Base-by-base conservation (phyloP, 805 yeast genomes). In the Osmozyma mogii region DNA sequence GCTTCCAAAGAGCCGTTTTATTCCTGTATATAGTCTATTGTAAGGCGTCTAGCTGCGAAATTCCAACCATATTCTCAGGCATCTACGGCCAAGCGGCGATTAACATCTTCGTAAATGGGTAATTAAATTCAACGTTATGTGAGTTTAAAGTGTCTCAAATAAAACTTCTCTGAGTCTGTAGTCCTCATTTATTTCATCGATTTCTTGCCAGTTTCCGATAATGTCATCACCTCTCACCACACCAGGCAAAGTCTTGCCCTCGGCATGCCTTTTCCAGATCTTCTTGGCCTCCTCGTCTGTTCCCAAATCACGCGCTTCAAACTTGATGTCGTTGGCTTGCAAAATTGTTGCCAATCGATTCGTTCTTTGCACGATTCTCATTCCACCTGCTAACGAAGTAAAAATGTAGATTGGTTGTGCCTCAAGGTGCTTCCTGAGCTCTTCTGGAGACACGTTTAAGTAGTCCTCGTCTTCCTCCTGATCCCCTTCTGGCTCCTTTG, bases 351-450 rank as follows among this genome's bases (percentile, higher is more conserved):
- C 71, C 34, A 88, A 56, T 32, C 94, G 63, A 46, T 81, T 83
- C 10, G 95, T 85, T 43, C 88, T 65, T 10, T 79, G 70, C 39
- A 78, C 72, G 53, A 88, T 74, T 50, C 80, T 82, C 69, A 75
- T 78, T 1, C 92, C 94, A 16, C 94, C 94, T 0, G 95, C 89
- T 25, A 85, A 62, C 0, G 96, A 88, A 0, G 96, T 87, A 58
- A 67, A 85, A 15, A 87, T 52, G 52, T 74, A 84, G 14, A 85
- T 77, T 2, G 92, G 88, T 34, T 51, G 60, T n/a, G 65, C 45
- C 36, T 62, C 60, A 27, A 62, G 46, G 38, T 64, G 66, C 41
- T 57, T 56, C 28, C 65, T 58, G 26, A 61, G 43, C 30, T 63
- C 70, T 36, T 61, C 68, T 5, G 67, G 60, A 6, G 65, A 54